phyloP scores from a whole-genome alignment of 1,284 basidiomycete species.

The Agroathelia rolfsii region DNA sequence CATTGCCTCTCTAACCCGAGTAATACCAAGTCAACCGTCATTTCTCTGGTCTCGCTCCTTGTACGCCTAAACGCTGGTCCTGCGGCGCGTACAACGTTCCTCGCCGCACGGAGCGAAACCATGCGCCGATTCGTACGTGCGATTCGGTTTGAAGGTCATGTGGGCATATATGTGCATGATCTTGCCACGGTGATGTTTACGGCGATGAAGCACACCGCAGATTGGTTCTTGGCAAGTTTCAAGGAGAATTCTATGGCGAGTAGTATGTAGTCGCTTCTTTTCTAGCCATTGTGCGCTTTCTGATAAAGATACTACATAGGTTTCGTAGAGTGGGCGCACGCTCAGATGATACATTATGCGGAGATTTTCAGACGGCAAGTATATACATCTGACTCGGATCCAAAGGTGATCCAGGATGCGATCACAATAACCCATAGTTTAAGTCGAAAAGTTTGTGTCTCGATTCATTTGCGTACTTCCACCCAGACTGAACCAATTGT shows the following conservation, averaged over 20 bases:
- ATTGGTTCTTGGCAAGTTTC: constrained; percentile 96
- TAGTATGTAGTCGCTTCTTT: constrained; percentile 38
- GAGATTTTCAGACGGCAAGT: constrained; percentile 88
- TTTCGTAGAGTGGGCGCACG: constrained; percentile 91
- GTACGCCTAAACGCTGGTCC: constrained; percentile 70
- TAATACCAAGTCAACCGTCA: constrained; percentile 71
- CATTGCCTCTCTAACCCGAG: constrained; percentile 65
- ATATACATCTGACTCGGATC: constrained; percentile 71
- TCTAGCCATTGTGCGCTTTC: constrained; percentile 4
- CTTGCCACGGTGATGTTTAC: constrained; percentile 81
- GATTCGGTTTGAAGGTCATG: constrained; percentile 88
- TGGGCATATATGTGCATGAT: constrained; percentile 74
- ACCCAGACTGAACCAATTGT: constrained; percentile 1
- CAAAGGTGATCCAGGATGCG: constrained; percentile 63
- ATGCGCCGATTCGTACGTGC: constrained; percentile 71
- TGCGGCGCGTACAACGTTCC: constrained; percentile 76
- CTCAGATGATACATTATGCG: constrained; percentile 77
- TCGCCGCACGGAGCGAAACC: constrained; percentile 70
- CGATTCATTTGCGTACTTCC: neutral
- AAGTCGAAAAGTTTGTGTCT: constrained; percentile 60
- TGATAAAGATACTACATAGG: constrained; percentile 32
- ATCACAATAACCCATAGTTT: constrained; percentile 67
- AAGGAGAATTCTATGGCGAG: constrained; percentile 91
- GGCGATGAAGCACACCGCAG: constrained; percentile 88
- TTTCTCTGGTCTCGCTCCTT: constrained; percentile 66